Conservation (phyloP, 1,284 basidiomycete genomes). For the Apiotrichum laibachii region DNA sequence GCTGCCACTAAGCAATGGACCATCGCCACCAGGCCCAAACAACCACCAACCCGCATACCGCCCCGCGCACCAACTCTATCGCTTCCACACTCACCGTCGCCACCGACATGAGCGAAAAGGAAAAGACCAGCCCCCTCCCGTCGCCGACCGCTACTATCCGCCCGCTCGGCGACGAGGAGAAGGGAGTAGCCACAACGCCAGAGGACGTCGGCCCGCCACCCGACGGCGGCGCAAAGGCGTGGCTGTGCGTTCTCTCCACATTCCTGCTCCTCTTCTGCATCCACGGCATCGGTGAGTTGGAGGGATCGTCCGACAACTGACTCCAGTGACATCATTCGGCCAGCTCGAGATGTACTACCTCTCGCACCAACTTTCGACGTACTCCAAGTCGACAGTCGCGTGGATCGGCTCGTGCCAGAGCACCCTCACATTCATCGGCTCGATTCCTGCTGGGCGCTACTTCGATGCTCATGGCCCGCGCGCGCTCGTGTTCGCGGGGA, state of each 20-base stretch:
- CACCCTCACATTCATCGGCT: conserved; percentile 24
- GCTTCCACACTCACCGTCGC: background rate
- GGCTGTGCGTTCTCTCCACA: conserved; percentile 24
- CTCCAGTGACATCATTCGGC: conserved; percentile 26
- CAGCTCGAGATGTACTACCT: conserved; percentile 28
- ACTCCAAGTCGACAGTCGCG: conserved; percentile 23
- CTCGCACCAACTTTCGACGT: conserved; percentile 20
- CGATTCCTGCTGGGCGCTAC: conserved; percentile 21
- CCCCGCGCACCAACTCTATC: background rate
- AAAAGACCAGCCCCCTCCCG: background rate
- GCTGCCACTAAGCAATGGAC: no score
- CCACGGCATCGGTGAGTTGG: conserved; percentile 22
- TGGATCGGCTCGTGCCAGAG: conserved; percentile 25
- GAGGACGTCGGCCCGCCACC: conserved; percentile 24
- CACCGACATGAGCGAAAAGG: background rate
- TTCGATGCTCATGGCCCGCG: conserved; percentile 28
- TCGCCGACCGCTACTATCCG: background rate
- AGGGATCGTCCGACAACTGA: background rate
- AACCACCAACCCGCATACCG: background rate
- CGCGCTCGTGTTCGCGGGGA: conserved; percentile 23
- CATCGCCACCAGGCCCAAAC: background rate
- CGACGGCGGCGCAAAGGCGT: conserved; percentile 29
- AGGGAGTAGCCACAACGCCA: background rate
- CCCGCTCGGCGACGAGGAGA: background rate
- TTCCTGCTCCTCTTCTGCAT: conserved; percentile 30